Evolutionary conservation across 352 stramenopile genomes (phyloP), one percentile per base, ranked within the genome.

Genomic region (Phytophthora vignae): DNA sequence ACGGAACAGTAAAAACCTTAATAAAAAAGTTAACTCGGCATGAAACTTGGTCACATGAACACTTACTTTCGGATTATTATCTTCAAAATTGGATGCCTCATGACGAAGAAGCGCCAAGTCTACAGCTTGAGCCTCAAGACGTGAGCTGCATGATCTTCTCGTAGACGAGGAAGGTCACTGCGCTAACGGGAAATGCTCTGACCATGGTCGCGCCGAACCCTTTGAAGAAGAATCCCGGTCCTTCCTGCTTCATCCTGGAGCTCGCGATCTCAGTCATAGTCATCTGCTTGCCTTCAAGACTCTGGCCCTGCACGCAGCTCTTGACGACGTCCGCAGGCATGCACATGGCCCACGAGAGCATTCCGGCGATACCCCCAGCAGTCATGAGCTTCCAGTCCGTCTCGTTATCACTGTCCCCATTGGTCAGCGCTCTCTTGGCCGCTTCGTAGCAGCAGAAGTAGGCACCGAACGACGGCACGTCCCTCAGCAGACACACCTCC

Each of bases 291-390:
- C 68, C 73, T 14, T 76, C 71, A 7, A 90, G 77, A 15, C 73
- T 66, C 59, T 94, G 88, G 58, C 86, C 90, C 80, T 98, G 92
- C 33, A 96, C 90, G 44, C 90, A 89, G 27, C 90, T 97, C 81
- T 98, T 97, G 71, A 97, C 82, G 25, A 98, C 92, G 69, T 98
- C 92, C 60, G 96, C 78, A 2, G 92, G 92, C 68, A 95, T 87
- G 36, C 83, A 91, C 52, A 93, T 70, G 25, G 89, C 75, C 88
- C 90, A 96, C 25, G 88, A 95, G 49, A 92, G 66, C 48, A 90
- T 92, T 14, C 88, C 90, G 0, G 90, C 88, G 5, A 94, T 60
- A 17, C 90, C 90, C 25, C 90, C 88, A 0, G 90, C 75, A n/a
- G 93, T 76, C 73, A 96, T 81, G 54, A 94, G 70, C n/a, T 81